These are phyloP conservation scores for Calamus simplicifolius DNA, from an alignment of 176 grass and related monocot genomes.

Conservation along the genomic window DNA sequence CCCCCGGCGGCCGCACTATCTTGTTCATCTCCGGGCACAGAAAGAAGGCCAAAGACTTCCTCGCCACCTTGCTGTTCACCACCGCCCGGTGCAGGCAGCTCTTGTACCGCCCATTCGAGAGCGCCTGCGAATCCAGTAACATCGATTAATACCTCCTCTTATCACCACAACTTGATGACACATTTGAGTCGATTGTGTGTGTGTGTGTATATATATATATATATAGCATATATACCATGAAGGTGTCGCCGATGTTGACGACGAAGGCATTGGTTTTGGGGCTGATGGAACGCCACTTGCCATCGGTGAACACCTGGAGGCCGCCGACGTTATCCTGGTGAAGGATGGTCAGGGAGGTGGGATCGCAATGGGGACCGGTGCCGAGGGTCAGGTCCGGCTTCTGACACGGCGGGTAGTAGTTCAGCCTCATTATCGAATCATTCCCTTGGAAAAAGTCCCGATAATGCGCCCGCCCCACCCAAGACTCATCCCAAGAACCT, in stretches of 20 bases:
- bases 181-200: no score
- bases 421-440: constrained; percentile 86
- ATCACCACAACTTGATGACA: no score
- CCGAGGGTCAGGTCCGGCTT: constrained; percentile 58
- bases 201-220: no score
- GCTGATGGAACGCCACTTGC: constrained; percentile 36
- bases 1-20: constrained; percentile 50
- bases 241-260: constrained; percentile 91
- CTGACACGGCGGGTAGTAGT: constrained; percentile 97
- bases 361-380: constrained; percentile 83
- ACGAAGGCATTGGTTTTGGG: constrained; percentile 45
- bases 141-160: no score
- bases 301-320: constrained; percentile 59
- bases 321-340: constrained; percentile 86
- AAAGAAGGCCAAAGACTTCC: constrained; percentile 83
- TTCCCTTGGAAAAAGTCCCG: constrained; percentile 63
- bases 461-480: constrained; percentile 44
- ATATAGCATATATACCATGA: constrained; percentile 33
- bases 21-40: constrained; percentile 74
- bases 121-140: constrained; percentile 26
- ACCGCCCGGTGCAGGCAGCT: constrained; percentile 90
- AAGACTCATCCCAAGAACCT: constrained; percentile 63
- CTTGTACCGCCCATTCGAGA: constrained; percentile 74
- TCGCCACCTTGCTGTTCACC: constrained; percentile 42
- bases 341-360: constrained; percentile 89